These are phyloP conservation scores for Clitoria ternatea DNA, from an alignment of 306 rosid genomes.

Conservation along the genomic window DNA sequence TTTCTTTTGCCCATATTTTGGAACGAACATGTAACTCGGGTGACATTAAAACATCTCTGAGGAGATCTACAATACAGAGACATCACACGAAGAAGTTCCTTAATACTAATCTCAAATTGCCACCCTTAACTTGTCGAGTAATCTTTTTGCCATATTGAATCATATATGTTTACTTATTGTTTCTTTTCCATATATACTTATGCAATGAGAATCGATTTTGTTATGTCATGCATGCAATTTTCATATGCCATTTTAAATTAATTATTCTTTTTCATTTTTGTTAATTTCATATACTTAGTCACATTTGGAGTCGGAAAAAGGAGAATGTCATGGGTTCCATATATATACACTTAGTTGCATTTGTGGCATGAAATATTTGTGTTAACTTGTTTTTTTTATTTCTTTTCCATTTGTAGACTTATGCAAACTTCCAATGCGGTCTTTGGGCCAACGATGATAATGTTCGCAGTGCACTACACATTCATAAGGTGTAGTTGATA, in stretches of 20 bases:
- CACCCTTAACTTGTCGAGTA: conserved; percentile 36
- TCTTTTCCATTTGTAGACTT: background rate
- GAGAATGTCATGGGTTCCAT: too few species aligned
- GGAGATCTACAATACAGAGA: conserved; percentile 24
- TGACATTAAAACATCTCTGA: background rate
- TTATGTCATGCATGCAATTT: too few species aligned
- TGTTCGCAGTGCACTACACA: conserved; percentile 45
- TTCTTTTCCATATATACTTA: background rate
- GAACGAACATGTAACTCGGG: conserved; percentile 16
- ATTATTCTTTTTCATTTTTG: too few species aligned
- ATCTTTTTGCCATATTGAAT: background rate
- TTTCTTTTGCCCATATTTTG: conserved; percentile 19
- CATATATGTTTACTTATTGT: background rate
- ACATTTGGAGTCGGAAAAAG: too few species aligned
- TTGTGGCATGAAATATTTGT: background rate
- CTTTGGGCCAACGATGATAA: conserved; percentile 47
- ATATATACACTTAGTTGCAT: background rate
- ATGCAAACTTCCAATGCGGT: conserved; percentile 14
- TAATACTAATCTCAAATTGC: conserved; percentile 6
- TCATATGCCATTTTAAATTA: too few species aligned
- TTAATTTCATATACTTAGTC: too few species aligned
- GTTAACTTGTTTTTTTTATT: background rate
- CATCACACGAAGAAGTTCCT: background rate
- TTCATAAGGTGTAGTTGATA: conserved; percentile 35
- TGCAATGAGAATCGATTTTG: background rate